These are phyloP conservation scores for Lolium multiflorum DNA, from an alignment of 176 grass and related monocot genomes.

Conservation along the genomic window DNA sequence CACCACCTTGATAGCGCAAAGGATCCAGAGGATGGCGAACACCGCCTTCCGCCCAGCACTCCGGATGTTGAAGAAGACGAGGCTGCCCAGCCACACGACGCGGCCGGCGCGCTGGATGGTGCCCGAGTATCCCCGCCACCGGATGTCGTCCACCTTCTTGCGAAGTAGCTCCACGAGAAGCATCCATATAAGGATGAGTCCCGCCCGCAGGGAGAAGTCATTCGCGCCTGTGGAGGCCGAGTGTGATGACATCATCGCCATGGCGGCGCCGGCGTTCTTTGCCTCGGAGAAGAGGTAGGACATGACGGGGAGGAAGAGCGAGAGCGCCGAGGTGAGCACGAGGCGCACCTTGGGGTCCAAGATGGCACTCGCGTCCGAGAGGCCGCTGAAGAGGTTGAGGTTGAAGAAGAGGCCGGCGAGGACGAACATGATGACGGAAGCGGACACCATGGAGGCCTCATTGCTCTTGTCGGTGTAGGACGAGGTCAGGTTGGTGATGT, in stretches of 20 bases:
- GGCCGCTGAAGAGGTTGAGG: conserved; percentile 10
- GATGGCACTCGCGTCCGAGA: neutral
- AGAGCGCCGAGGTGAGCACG: neutral
- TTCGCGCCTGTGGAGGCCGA: neutral
- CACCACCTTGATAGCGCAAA: neutral
- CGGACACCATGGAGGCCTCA: neutral
- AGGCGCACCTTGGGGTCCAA: neutral
- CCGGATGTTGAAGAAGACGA: neutral
- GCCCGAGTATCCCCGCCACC: neutral
- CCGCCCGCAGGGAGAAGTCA: neutral
- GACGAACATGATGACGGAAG: conserved; percentile 8
- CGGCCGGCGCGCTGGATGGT: neutral
- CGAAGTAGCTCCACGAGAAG: neutral
- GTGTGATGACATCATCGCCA: neutral
- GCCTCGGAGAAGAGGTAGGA: conserved; percentile 5
- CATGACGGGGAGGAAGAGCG: neutral
- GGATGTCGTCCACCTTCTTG: conserved; percentile 5
- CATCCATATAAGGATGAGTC: conserved; percentile 2
- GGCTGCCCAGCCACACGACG: neutral
- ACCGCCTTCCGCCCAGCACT: neutral
- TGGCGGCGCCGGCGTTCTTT: neutral
- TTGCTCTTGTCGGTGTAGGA: conserved; percentile 3
- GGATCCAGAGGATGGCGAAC: neutral
- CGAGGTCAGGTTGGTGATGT: neutral
- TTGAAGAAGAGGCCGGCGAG: conserved; percentile 1